phyloP scores from a whole-genome alignment of 306 rosid species.

The Cicer judaicum region DNA sequence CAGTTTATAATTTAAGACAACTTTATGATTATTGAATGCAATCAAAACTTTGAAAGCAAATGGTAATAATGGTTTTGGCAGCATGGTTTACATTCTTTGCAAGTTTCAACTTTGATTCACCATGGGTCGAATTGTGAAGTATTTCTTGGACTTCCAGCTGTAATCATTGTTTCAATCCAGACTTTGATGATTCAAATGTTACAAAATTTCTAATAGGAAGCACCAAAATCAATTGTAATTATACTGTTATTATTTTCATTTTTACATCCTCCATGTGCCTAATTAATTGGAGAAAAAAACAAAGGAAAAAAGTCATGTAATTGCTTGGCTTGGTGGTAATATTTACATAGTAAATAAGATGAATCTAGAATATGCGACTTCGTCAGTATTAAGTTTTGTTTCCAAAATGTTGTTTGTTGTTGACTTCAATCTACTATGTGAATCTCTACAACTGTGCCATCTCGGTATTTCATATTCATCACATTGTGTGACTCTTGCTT shows the following conservation, averaged over 20 bases:
- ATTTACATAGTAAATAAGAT: background rate
- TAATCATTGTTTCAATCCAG: background rate
- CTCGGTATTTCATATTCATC: slow-evolving; percentile 4
- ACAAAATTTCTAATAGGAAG: slow-evolving; percentile 1
- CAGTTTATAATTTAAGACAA: slow-evolving; percentile 6
- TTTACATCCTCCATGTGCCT: background rate
- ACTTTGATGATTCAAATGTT: background rate
- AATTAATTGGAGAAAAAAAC: no score
- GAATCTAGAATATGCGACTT: background rate
- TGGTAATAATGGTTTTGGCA: background rate
- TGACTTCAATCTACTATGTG: background rate
- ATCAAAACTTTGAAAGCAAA: slow-evolving; percentile 7
- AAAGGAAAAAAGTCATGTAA: no score
- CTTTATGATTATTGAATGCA: slow-evolving; percentile 13
- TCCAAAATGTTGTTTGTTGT: background rate
- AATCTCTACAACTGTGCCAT: background rate
- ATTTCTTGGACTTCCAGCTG: background rate
- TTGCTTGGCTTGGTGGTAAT: no score
- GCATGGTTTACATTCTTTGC: slow-evolving; percentile 15
- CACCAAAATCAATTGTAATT: background rate
- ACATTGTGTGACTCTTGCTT: slow-evolving; percentile 20
- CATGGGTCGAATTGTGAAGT: slow-evolving; percentile 6
- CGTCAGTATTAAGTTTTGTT: background rate
- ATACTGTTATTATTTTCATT: background rate
- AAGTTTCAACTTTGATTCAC: background rate